Base-by-base conservation (phyloP, 768 basidiomycete species). In the Trametes cinnabarina region DNA sequence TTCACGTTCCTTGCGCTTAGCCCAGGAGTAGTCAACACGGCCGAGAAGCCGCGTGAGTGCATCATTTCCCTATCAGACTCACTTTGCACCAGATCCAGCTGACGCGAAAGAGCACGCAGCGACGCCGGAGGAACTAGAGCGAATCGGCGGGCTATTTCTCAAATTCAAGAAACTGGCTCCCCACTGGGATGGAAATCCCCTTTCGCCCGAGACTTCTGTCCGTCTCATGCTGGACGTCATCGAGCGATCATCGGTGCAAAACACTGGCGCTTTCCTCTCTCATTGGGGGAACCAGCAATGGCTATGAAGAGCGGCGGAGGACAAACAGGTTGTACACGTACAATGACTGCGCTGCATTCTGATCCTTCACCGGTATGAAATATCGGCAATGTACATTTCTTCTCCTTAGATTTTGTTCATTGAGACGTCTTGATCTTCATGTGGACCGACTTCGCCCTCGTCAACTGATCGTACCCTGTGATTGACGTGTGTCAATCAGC, bases 381-480 rank as follows among this genome's bases (percentile, higher is more conserved):
- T n/a, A n/a, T n/a, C n/a, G n/a, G n/a, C n/a, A n/a, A 32, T 12
- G 7, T 32, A 32, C 30, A 32, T 12, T 7, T 32, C 23, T 26
- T 47, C 6, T 23, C 42, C 3, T 3, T 46, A 15, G 9, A 17
- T 43, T 22, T 3, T 20, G 12, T 28, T 44, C 42, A 51, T 32
- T 35, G 41, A 15, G 56, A 50, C 30, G 82, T 88, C 65, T 82
- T 83, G 51, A 88, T 81, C 75, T 92, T 92, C 87, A 92, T 90
- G 66, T 92, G 83, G 19, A 93, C 84, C 1, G 82, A 85, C 73
- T 93, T 92, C 6, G 86, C 83, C 61, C 86, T 77, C 15, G 92
- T 94, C 20, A 94, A 78, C 64, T 93, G 92, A 68, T 93, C 90
- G 67, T 89, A 94, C 0, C 92, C 92, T 92, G 49, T 5, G 47